These are phyloP conservation scores for Apiospora saccharicola DNA, from an alignment of 2,329 filamentous ascomycete genomes.

Conservation along the genomic window DNA sequence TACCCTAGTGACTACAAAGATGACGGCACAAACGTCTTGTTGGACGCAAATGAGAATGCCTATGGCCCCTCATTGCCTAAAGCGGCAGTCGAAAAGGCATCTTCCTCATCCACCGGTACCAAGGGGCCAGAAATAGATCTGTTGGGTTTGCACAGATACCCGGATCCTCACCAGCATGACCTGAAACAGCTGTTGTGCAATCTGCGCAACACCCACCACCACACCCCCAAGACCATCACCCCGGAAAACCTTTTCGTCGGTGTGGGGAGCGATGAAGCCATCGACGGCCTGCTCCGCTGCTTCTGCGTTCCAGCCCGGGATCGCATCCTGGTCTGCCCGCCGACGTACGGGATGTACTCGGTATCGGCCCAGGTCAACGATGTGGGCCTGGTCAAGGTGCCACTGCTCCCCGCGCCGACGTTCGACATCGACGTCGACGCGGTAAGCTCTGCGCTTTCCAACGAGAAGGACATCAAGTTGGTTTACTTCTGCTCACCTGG, in stretches of 20 bases:
- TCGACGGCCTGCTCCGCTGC: slow-evolving; percentile 90
- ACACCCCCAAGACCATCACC: slow-evolving; percentile 76
- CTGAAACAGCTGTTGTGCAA: slow-evolving; percentile 88
- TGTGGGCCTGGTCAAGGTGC: slow-evolving; percentile 84
- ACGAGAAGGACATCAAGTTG: slow-evolving; percentile 75
- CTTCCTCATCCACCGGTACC: slow-evolving; percentile 32
- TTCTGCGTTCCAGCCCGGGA: slow-evolving; percentile 90
- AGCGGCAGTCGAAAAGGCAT: slow-evolving; percentile 52
- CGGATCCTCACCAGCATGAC: slow-evolving; percentile 89
- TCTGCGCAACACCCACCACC: slow-evolving; percentile 84
- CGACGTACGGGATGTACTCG: slow-evolving; percentile 98
- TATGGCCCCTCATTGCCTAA: slow-evolving; percentile 80
- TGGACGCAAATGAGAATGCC: slow-evolving; percentile 98
- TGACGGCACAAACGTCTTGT: slow-evolving; percentile 91
- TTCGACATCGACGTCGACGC: slow-evolving; percentile 79
- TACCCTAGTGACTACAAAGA: slow-evolving; percentile 84
- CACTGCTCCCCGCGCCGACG: slow-evolving; percentile 72
- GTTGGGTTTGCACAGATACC: slow-evolving; percentile 88
- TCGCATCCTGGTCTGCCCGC: slow-evolving; percentile 92
- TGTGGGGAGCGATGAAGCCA: slow-evolving; percentile 95
- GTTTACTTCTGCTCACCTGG: slow-evolving; percentile 94
- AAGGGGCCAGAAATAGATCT: slow-evolving; percentile 72
- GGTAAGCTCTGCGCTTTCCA: slow-evolving; percentile 70
- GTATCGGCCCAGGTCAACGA: slow-evolving; percentile 97
- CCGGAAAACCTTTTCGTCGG: slow-evolving; percentile 92